Conservation (phyloP, 441 rosid species). For the Metrosideros polymorpha region DNA sequence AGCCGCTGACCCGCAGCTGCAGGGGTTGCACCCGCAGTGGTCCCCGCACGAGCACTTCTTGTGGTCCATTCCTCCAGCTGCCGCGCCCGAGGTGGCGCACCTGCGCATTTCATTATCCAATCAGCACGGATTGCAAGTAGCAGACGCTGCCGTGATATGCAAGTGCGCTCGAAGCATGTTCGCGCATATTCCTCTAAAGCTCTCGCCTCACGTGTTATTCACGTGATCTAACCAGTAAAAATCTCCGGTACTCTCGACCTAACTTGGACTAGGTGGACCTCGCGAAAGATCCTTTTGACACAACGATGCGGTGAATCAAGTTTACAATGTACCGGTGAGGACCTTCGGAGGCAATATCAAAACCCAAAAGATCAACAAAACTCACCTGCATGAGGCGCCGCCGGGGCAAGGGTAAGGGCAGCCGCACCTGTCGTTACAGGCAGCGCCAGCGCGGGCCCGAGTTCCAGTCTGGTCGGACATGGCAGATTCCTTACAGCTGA, state of each 20-base stretch:
- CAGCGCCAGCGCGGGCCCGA: neutral
- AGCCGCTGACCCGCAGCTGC: slow-evolving; percentile 18
- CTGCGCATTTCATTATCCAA: neutral
- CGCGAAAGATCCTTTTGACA: neutral
- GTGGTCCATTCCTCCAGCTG: slow-evolving; percentile 16
- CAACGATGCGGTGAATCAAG: neutral
- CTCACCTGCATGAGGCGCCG: neutral
- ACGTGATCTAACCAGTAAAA: neutral
- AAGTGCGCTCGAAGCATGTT: neutral
- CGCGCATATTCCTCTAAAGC: neutral
- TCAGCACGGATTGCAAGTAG: neutral
- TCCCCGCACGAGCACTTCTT: slow-evolving; percentile 47
- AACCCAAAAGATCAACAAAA: neutral
- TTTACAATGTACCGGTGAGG: neutral
- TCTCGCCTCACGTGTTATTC: neutral
- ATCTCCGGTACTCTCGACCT: neutral
- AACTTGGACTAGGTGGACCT: neutral
- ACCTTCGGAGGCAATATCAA: neutral
- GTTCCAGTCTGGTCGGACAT: neutral
- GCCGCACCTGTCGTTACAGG: neutral
- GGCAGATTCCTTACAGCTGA: neutral
- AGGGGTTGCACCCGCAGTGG: slow-evolving; percentile 63
- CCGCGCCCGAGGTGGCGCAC: slow-evolving; percentile 10
- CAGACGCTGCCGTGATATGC: neutral
- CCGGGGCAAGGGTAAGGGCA: neutral